phyloP scores from a whole-genome alignment of 768 basidiomycete genomes.

The Boletus subparvulus region DNA sequence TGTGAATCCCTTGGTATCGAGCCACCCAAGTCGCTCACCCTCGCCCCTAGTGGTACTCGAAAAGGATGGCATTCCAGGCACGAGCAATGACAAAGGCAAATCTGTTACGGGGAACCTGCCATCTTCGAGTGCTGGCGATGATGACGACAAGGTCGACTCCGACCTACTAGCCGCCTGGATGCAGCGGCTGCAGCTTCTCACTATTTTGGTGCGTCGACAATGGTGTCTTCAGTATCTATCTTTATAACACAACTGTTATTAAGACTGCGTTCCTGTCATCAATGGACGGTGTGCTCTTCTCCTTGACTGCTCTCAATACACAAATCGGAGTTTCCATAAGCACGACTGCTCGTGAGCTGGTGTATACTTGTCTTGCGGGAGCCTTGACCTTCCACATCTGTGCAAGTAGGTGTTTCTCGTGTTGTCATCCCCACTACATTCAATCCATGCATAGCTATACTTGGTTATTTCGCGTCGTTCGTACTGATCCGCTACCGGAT shows the following conservation, averaged over 20 bases:
- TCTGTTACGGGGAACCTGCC: background rate
- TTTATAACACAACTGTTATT: background rate
- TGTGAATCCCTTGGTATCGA: background rate
- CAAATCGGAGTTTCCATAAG: constrained; percentile 11
- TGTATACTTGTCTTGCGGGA: constrained; percentile 31
- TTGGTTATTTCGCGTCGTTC: constrained; percentile 30
- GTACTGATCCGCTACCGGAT: constrained; percentile 29
- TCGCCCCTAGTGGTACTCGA: background rate
- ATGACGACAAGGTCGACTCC: constrained; percentile 11
- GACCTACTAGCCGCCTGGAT: constrained; percentile 26
- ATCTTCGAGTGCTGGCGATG: background rate
- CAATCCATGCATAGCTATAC: constrained; percentile 19
- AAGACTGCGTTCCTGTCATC: constrained; percentile 32
- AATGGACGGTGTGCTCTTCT: constrained; percentile 29
- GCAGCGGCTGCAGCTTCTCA: constrained; percentile 29
- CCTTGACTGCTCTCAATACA: constrained; percentile 24
- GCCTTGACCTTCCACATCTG: constrained; percentile 33
- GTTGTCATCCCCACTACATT: background rate
- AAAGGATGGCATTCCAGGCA: constrained; percentile 5
- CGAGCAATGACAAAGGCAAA: constrained; percentile 4
- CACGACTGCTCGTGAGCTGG: constrained; percentile 17
- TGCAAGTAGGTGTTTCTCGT: constrained; percentile 21
- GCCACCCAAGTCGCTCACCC: background rate
- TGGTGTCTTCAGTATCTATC: background rate
- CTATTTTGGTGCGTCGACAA: constrained; percentile 25